These are phyloP conservation scores for Cardamine occulta DNA, from an alignment of 345 rosid species.

Conservation along the genomic window DNA sequence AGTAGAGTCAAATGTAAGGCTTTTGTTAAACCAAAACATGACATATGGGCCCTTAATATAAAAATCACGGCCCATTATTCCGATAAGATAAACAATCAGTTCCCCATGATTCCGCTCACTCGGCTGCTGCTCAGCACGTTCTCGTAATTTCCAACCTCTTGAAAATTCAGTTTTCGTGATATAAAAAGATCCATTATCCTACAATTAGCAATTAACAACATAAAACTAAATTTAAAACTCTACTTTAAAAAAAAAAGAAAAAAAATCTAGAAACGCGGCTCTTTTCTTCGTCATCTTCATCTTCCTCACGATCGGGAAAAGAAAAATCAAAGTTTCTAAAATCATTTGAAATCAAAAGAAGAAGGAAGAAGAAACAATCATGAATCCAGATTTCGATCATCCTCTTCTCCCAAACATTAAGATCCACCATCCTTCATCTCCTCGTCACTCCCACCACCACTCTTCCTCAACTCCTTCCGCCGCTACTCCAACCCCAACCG, in stretches of 20 bases:
- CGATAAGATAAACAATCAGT: neutral
- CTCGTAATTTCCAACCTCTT: slow-evolving; percentile 4
- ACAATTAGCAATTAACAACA: slow-evolving; percentile 24
- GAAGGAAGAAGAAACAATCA: neutral
- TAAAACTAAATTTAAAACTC: neutral
- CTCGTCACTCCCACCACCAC: slow-evolving; percentile 49
- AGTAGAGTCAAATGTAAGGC: neutral
- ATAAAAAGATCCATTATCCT: slow-evolving; percentile 28
- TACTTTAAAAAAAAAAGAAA: too few relatives aligned
- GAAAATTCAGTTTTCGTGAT: neutral
- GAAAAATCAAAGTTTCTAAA: neutral
- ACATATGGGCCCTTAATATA: slow-evolving; percentile 6
- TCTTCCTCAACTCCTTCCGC: slow-evolving; percentile 46
- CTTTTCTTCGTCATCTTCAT: neutral
- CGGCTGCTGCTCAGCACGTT: slow-evolving; percentile 34
- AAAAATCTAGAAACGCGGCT: neutral
- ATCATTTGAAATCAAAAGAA: neutral
- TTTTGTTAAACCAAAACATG: neutral
- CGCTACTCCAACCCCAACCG: slow-evolving; percentile 74
- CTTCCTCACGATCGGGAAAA: neutral
- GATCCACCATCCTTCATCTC: slow-evolving; percentile 61
- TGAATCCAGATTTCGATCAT: slow-evolving; percentile 54
- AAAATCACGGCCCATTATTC: slow-evolving; percentile 17
- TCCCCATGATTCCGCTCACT: neutral
- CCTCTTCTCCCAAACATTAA: slow-evolving; percentile 77